These are phyloP conservation scores for Tetracladium marchalianum DNA, from an alignment of 495 filamentous ascomycete genomes.

Conservation along the genomic window DNA sequence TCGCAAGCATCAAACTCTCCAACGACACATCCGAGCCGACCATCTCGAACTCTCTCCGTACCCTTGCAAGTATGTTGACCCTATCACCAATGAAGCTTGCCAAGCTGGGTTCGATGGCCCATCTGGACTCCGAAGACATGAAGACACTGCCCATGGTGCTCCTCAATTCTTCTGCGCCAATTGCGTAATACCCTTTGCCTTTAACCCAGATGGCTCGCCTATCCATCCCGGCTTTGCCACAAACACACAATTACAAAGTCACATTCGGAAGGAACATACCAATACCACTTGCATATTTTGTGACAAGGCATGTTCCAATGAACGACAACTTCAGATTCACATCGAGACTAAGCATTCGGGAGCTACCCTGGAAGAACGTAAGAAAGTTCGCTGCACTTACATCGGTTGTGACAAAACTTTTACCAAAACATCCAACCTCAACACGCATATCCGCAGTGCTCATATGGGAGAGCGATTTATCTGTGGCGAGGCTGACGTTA, in stretches of 20 bases:
- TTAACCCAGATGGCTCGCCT: constrained; percentile 14
- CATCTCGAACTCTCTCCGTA: constrained; percentile 65
- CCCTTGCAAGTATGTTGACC: constrained; percentile 48
- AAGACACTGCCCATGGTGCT: constrained; percentile 56
- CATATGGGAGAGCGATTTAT: constrained; percentile 63
- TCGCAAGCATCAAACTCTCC: constrained; percentile 78
- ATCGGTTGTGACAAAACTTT: constrained; percentile 61
- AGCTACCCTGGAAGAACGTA: constrained; percentile 49
- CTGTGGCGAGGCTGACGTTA: constrained; percentile 60
- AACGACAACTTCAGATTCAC: constrained; percentile 55
- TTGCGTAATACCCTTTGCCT: constrained; percentile 30
- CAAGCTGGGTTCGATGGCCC: constrained; percentile 59
- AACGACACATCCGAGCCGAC: constrained; percentile 63
- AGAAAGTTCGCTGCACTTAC: constrained; percentile 51
- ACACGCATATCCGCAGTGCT: constrained; percentile 62
- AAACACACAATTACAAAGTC: constrained; percentile 55
- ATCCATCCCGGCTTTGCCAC: constrained; percentile 55
- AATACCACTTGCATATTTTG: constrained; percentile 66
- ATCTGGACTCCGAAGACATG: constrained; percentile 58
- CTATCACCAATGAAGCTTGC: constrained; percentile 50
- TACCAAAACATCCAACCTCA: constrained; percentile 69
- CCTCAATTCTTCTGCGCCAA: constrained; percentile 63
- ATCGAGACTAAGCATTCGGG: constrained; percentile 59
- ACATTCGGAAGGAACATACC: constrained; percentile 61
- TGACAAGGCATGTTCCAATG: constrained; percentile 46